Conservation (phyloP, 2,329 filamentous ascomycete species). For the Stemphylium beticola region DNA sequence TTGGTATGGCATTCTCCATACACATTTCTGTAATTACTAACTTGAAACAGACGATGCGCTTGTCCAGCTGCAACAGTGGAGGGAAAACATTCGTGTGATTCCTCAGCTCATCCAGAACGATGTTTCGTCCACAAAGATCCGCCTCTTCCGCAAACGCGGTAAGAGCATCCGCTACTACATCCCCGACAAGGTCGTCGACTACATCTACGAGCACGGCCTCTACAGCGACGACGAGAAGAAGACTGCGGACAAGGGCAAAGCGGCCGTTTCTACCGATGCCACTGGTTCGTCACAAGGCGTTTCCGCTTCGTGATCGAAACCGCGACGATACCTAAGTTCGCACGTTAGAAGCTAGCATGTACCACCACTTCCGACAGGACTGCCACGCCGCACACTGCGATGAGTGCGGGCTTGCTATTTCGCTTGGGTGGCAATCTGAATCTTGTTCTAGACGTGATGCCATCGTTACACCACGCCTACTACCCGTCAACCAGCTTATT, state of each 20-base stretch:
- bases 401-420: background rate
- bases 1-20: slow-evolving; percentile 49
- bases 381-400: slow-evolving; percentile 18
- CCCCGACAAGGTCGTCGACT: slow-evolving; percentile 48
- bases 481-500: slow-evolving; percentile 7
- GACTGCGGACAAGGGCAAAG: slow-evolving; percentile 44
- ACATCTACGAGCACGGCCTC: slow-evolving; percentile 50
- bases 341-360: background rate
- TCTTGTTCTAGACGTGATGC: slow-evolving; percentile 8
- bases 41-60: slow-evolving; percentile 72
- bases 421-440: slow-evolving; percentile 10
- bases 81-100: slow-evolving; percentile 86
- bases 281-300: slow-evolving; percentile 31
- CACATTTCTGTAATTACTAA: slow-evolving; percentile 14
- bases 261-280: slow-evolving; percentile 28
- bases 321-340: background rate
- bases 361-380: slow-evolving; percentile 25
- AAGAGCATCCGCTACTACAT: slow-evolving; percentile 52
- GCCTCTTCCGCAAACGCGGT: slow-evolving; percentile 65
- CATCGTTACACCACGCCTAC: slow-evolving; percentile 11
- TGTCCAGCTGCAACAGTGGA: slow-evolving; percentile 79
- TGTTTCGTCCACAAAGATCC: slow-evolving; percentile 81
- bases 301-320: slow-evolving; percentile 20
- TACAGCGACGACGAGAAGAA: slow-evolving; percentile 49
- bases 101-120: slow-evolving; percentile 88